These are phyloP conservation scores for Teratosphaeria pseudoeucalypti DNA, from an alignment of 2,329 filamentous ascomycete genomes.

Conservation along the genomic window DNA sequence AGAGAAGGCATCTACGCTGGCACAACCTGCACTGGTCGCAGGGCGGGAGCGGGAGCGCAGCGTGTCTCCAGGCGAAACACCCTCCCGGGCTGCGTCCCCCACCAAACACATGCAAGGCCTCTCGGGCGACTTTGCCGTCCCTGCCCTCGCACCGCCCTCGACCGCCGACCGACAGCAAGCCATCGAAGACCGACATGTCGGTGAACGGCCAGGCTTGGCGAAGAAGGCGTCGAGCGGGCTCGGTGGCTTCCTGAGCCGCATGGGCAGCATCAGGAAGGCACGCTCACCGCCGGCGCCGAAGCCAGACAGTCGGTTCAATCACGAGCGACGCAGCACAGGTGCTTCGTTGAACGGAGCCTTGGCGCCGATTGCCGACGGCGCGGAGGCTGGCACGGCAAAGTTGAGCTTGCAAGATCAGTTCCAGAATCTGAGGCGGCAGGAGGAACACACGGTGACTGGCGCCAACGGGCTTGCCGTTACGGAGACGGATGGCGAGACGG, in stretches of 20 bases:
- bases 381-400: conserved; percentile 23
- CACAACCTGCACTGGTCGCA: background rate
- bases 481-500: conserved; percentile 8
- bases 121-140: conserved; percentile 59
- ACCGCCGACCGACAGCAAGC: conserved; percentile 23
- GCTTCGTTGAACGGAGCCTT: conserved; percentile 12
- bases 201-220: conserved; percentile 14
- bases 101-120: conserved; percentile 50
- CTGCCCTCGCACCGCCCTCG: conserved; percentile 35
- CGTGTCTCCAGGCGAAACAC: conserved; percentile 8
- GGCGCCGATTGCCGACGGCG: conserved; percentile 15
- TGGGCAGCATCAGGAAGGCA: conserved; percentile 46
- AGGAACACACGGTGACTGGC: conserved; percentile 28
- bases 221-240: conserved; percentile 87
- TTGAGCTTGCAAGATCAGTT: conserved; percentile 38
- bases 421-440: conserved; percentile 34
- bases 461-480: conserved; percentile 7
- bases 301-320: conserved; percentile 10
- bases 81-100: background rate
- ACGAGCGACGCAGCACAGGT: conserved; percentile 16
- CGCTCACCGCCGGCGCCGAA: conserved; percentile 35
- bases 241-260: conserved; percentile 62
- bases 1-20: background rate
- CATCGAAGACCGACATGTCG: conserved; percentile 9
- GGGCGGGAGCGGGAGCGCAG: conserved; percentile 16